phyloP scores from a whole-genome alignment of 129 eudicot genomes.

The Flaveria ramosissima region DNA sequence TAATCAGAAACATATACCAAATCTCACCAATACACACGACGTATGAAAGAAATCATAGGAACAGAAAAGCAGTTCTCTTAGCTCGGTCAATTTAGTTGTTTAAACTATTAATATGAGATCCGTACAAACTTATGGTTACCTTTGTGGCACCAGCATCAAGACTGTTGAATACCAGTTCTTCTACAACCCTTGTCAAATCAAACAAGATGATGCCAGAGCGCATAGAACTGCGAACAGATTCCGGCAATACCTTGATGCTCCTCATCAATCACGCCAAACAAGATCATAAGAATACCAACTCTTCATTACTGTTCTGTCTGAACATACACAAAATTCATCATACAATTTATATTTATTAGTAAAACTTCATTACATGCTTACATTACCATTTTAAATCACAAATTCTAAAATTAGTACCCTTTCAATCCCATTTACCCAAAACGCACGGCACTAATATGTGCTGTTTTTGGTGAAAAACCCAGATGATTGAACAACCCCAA shows the following conservation, averaged over 20 bases:
- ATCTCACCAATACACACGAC: conserved; percentile 7
- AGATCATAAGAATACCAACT: neutral
- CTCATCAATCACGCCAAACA: conserved; percentile 42
- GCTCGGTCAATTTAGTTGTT: neutral
- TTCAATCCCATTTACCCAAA: too few species aligned
- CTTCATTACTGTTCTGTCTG: too few species aligned
- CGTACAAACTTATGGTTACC: conserved; percentile 40
- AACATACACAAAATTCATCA: too few species aligned
- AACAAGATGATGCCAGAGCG: conserved; percentile 76
- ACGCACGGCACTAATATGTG: too few species aligned
- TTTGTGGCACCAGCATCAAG: conserved; percentile 93
- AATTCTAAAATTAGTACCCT: too few species aligned
- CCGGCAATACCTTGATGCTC: conserved; percentile 72
- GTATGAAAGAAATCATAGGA: neutral
- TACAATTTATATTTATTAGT: too few species aligned
- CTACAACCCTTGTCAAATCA: conserved; percentile 77
- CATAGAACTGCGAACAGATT: conserved; percentile 60
- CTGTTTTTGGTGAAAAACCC: too few species aligned
- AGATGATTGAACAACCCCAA: too few species aligned
- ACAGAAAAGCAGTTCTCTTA: neutral
- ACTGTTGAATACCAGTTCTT: conserved; percentile 88
- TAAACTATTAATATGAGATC: conserved; percentile 1
- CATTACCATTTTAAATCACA: too few species aligned
- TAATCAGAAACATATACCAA: neutral
- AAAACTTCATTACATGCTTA: too few species aligned